phyloP scores from a whole-genome alignment of 331 rosid genomes.

The Cydonia oblonga region DNA sequence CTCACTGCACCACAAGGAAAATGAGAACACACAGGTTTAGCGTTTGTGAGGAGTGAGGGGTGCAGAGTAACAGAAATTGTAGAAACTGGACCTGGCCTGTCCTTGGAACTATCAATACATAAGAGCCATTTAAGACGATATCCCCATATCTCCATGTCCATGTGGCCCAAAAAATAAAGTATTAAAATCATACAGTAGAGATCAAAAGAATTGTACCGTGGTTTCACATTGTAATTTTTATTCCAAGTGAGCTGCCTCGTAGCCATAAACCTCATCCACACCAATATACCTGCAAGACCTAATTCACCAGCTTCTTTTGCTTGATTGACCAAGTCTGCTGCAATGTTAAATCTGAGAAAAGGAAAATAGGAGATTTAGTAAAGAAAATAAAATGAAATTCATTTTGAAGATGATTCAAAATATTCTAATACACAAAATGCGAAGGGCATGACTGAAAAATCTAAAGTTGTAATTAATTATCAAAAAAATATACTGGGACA shows the following conservation, averaged over 20 bases:
- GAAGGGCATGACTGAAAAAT: background rate
- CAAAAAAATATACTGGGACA: background rate
- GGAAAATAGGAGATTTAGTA: background rate
- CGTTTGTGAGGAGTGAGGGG: slow-evolving; percentile 1
- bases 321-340: slow-evolving; percentile 70
- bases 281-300: slow-evolving; percentile 81
- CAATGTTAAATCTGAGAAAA: slow-evolving; percentile 78
- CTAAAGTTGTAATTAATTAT: background rate
- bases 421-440: background rate
- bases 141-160: slow-evolving; percentile 10
- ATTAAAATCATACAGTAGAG: slow-evolving; percentile 1
- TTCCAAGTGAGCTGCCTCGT: slow-evolving; percentile 96
- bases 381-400: background rate
- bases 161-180: background rate
- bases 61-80: background rate
- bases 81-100: background rate
- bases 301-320: slow-evolving; percentile 67
- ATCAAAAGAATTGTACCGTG: slow-evolving; percentile 51
- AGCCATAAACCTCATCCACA: slow-evolving; percentile 99
- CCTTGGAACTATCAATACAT: background rate
- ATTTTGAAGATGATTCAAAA: background rate
- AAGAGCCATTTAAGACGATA: background rate
- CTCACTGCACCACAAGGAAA: slow-evolving; percentile 51
- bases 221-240: slow-evolving; percentile 97
- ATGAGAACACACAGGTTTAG: background rate